Percentiles rank a stretch among this genome's conserved stretches.
These are phyloP conservation scores for Solanum chacoense DNA, from an alignment of 305 asterid species.

Conservation along the genomic window DNA sequence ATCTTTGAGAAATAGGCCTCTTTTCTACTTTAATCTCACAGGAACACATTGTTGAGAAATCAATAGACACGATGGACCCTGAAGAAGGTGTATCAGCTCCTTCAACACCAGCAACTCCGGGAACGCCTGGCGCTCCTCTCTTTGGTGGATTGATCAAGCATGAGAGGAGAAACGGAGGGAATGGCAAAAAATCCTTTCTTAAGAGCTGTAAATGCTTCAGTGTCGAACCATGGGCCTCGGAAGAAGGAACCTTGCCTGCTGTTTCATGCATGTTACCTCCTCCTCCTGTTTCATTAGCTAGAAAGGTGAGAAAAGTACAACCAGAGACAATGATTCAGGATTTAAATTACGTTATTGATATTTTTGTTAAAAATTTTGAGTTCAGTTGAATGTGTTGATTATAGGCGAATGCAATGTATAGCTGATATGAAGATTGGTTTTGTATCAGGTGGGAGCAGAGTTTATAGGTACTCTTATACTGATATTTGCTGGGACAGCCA, in stretches of 20 bases:
- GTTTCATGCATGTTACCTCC: conserved; percentile 50
- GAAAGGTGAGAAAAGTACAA: conserved; percentile 43
- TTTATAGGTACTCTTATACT: conserved; percentile 77
- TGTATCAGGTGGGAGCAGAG: conserved; percentile 84
- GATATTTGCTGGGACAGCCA: conserved; percentile 66
- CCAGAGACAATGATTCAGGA: background rate
- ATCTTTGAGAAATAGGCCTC: background rate
- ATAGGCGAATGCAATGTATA: background rate
- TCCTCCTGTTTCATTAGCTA: conserved; percentile 65
- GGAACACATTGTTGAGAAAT: background rate
- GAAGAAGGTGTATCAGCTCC: conserved; percentile 56
- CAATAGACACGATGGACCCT: conserved; percentile 23
- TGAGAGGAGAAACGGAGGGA: conserved; percentile 6
- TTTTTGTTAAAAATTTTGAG: background rate
- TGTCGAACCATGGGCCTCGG: conserved; percentile 42
- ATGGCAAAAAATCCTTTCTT: conserved; percentile 35
- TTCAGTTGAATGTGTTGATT: background rate
- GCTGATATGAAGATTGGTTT: background rate
- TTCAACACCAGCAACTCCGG: conserved; percentile 58
- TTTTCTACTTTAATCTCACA: background rate
- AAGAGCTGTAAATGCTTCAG: conserved; percentile 48
- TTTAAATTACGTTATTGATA: background rate
- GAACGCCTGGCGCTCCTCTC: conserved; percentile 64
- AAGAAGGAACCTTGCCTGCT: conserved; percentile 58
- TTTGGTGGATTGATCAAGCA: conserved; percentile 35